Evolutionary conservation across 192 early-diverging fungal species (phyloP).

Genomic region (Dimargaris cristalligena): DNA sequence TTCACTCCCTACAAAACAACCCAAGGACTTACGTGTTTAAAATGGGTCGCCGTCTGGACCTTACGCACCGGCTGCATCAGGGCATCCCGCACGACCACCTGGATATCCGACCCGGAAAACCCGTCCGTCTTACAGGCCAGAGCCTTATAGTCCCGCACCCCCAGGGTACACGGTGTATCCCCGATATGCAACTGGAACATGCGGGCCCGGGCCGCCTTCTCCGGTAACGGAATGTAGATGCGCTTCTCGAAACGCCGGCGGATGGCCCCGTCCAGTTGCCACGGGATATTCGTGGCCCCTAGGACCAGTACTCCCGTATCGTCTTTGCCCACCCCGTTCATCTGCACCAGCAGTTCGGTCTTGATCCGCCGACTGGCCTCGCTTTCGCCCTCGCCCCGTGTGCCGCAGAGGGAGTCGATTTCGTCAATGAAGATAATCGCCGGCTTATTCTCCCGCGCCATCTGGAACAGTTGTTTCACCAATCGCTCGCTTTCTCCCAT

Average conservation of each 20-base stretch:
- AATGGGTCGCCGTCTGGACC: slow-evolving; percentile 86
- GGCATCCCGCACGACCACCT: slow-evolving; percentile 85
- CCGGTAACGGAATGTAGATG: slow-evolving; percentile 96
- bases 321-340: slow-evolving; percentile 97
- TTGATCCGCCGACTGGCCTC: slow-evolving; percentile 92
- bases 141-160: slow-evolving; percentile 46
- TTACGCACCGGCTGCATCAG: slow-evolving; percentile 95
- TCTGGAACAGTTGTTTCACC: slow-evolving; percentile 84
- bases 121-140: slow-evolving; percentile 76
- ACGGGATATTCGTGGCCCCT: slow-evolving; percentile 94
- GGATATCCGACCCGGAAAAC: slow-evolving; percentile 93
- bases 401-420: slow-evolving; percentile 89
- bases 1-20: too few species aligned
- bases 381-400: slow-evolving; percentile 90
- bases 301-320: slow-evolving; percentile 87
- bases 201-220: slow-evolving; percentile 60
- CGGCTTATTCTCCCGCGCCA: slow-evolving; percentile 83
- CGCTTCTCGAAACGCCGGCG: slow-evolving; percentile 92
- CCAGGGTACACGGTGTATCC: slow-evolving; percentile 69
- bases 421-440: slow-evolving; percentile 99
- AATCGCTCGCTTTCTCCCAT: slow-evolving; percentile 96
- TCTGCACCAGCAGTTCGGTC: slow-evolving; percentile 96
- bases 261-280: slow-evolving; percentile 88
- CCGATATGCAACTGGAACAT: slow-evolving; percentile 94
- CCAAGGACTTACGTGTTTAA: slow-evolving; percentile 48